These are phyloP conservation scores for Trichosanthes truncata DNA, from an alignment of 306 rosid genomes.

Conservation along the genomic window DNA sequence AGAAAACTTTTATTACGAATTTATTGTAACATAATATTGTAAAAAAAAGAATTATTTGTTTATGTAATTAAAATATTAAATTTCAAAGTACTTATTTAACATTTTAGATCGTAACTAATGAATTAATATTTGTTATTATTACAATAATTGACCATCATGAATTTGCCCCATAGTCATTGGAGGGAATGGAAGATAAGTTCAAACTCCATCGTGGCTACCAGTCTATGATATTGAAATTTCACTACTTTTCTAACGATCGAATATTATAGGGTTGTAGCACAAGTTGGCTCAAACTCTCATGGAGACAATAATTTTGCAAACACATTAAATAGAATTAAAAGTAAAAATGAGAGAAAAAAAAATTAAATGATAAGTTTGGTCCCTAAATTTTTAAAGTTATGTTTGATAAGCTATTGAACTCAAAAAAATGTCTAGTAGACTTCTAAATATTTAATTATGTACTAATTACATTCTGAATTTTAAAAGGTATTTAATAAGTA, in stretches of 20 bases:
- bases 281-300: background rate
- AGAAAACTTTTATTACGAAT: background rate
- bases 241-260: background rate
- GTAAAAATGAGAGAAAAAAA: background rate
- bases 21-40: background rate
- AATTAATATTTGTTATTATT: background rate
- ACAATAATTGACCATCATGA: background rate
- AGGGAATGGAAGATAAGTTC: background rate
- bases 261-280: background rate
- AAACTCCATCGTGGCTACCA: background rate
- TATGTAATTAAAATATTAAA: background rate
- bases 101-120: background rate
- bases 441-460: too few relatives aligned
- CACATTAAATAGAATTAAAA: background rate
- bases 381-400: too few relatives aligned
- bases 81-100: background rate
- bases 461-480: too few relatives aligned
- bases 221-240: background rate
- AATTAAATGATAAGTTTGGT: too few relatives aligned
- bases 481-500: too few relatives aligned
- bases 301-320: background rate
- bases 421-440: too few relatives aligned
- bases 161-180: too few relatives aligned
- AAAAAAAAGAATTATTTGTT: background rate
- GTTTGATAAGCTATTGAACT: too few relatives aligned